Percentiles rank a stretch among this genome's conserved stretches.
phyloP scores from a whole-genome alignment of 2,329 filamentous ascomycete species.

The Aspergillus sp. region DNA sequence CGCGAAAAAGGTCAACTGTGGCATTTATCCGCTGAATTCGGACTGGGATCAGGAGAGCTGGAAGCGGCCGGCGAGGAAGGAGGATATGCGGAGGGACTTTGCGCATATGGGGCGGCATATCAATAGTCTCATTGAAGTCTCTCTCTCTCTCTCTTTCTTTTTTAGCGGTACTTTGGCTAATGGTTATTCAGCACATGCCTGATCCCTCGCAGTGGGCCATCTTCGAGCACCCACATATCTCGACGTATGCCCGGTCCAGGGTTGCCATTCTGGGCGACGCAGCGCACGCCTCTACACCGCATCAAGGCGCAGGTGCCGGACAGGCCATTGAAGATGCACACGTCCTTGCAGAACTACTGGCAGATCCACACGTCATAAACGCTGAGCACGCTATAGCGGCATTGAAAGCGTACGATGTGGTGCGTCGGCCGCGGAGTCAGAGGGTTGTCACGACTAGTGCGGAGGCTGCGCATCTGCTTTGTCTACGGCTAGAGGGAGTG shows the following conservation, averaged over 20 bases:
- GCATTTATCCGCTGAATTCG: constrained; percentile 27
- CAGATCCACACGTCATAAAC: constrained; percentile 32
- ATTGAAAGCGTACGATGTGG: constrained; percentile 53
- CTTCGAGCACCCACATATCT: constrained; percentile 33
- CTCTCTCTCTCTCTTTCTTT: neutral
- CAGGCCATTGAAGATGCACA: constrained; percentile 41
- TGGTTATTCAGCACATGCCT: constrained; percentile 24
- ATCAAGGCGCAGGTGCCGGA: constrained; percentile 40
- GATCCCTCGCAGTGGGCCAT: constrained; percentile 38
- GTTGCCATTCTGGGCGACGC: constrained; percentile 39
- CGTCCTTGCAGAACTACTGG: constrained; percentile 47
- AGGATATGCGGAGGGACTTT: constrained; percentile 30
- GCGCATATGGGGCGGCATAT: constrained; percentile 29
- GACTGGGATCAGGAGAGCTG: constrained; percentile 31
- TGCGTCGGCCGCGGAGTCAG: constrained; percentile 51
- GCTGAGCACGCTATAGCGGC: constrained; percentile 42
- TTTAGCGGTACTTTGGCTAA: no score
- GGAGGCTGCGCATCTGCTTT: constrained; percentile 38
- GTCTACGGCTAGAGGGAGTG: constrained; percentile 27
- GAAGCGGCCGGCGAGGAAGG: constrained; percentile 29
- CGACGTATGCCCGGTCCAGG: constrained; percentile 29
- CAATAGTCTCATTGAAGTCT: constrained; percentile 28
- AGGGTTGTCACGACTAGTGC: constrained; percentile 53
- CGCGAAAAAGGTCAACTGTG: constrained; percentile 34
- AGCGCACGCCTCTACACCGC: constrained; percentile 39